These are phyloP conservation scores for Quercus wislizeni DNA, from an alignment of 306 rosid genomes.

Conservation along the genomic window DNA sequence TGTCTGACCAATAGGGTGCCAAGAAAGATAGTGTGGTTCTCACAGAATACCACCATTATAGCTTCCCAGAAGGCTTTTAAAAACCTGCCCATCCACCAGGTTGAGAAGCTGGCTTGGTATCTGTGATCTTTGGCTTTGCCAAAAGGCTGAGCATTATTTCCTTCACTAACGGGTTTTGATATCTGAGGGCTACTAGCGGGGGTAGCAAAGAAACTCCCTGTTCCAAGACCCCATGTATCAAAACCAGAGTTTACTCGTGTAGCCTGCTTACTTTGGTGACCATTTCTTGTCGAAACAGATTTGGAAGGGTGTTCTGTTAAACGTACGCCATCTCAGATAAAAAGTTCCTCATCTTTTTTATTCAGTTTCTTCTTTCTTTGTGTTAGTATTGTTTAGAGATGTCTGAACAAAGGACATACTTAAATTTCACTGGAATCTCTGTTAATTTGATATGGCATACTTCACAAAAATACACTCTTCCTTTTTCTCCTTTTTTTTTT, in stretches of 20 bases:
- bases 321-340: no score
- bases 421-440: no score
- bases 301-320: conserved; percentile 44
- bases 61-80: conserved; percentile 11
- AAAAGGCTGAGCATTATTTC: conserved; percentile 40
- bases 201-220: conserved; percentile 56
- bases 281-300: conserved; percentile 74
- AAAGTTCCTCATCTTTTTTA: no score
- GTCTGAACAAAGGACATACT: no score
- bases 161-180: conserved; percentile 41
- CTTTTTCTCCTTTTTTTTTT: no score
- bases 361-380: no score
- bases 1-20: conserved; percentile 8
- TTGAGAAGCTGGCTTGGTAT: conserved; percentile 60
- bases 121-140: conserved; percentile 46
- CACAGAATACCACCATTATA: conserved; percentile 18
- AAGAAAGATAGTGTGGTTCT: conserved; percentile 8
- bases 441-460: no score
- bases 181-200: conserved; percentile 47
- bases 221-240: conserved; percentile 84
- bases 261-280: conserved; percentile 50
- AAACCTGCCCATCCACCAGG: conserved; percentile 99
- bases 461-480: no score
- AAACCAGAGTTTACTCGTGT: conserved; percentile 42
- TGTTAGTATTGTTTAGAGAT: no score